Base-by-base conservation (phyloP, 2,329 filamentous ascomycete species). In the Epichloe gansuensis region DNA sequence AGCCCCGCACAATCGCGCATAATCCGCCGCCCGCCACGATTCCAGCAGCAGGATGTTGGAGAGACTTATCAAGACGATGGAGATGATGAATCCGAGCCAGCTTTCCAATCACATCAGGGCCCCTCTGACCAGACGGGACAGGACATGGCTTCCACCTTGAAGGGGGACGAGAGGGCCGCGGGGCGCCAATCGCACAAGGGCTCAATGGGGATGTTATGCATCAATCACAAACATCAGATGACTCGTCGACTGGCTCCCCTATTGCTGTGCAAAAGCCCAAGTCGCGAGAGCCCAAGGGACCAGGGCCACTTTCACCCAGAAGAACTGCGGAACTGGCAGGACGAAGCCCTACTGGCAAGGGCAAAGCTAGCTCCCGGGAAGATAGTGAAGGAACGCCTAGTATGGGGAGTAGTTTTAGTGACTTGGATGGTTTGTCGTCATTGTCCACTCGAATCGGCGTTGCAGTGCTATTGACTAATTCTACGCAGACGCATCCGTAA, bases 401-500 rank as follows among this genome's bases (percentile, higher is more conserved):
- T 60, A 89, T 90, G 82, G 86, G 87, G 1, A 91, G 87, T 65
- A 91, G 86, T 60, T 93, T 89, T 61, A 91, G 86, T 67, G 88
- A 93, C 69, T 75, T 94, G 44, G 88, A 91, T 64, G 86, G 86
- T 80, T 72, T 55, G 65, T 59, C 54, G 44, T 25, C 48, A 37
- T 25, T 5, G 7, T 17, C 51, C n/a, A 54, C 46, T 43, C 13
- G 48, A 48, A 51, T 49, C 9, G 35, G 49, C 48, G 49, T 7
- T 21, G 38, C 15, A 55, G 11, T 34, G 2, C 5, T 28, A 3
- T 39, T 57, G 35, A 56, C 50, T 39, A 46, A 45, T 21, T 23
- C 5, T 2, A 17, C 7, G 12, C 34, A 87, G 87, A 91, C 73
- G 82, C 85, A 17, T 88, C 86, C 17, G 83, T 91, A 15, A 90